Evolutionary conservation across 345 rosid genomes (phyloP).

Genomic region (Eucalyptus globulus): DNA sequence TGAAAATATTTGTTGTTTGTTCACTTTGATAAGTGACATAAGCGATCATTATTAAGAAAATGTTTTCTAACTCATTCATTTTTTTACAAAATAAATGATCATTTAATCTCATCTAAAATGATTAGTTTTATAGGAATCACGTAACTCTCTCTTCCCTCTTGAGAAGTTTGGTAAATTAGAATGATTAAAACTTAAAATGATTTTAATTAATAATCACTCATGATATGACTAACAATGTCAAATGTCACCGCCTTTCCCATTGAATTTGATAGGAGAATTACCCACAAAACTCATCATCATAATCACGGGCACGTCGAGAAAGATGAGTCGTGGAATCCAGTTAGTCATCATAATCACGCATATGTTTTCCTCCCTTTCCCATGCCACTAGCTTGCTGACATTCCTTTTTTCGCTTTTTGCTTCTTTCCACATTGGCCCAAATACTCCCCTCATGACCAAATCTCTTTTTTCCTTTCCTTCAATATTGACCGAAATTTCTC

Average conservation of each 20-base stretch:
- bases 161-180: neutral
- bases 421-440: too few relatives aligned
- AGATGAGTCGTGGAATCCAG: too few relatives aligned
- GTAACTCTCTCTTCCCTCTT: neutral
- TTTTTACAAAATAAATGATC: too few relatives aligned
- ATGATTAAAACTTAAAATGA: neutral
- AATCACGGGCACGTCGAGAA: too few relatives aligned
- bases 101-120: neutral
- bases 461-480: too few relatives aligned
- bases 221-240: neutral
- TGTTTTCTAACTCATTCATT: too few relatives aligned
- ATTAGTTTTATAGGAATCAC: neutral
- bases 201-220: neutral
- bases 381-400: too few relatives aligned
- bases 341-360: too few relatives aligned
- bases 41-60: neutral
- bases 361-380: too few relatives aligned
- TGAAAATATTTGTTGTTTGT: neutral
- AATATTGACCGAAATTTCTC: too few relatives aligned
- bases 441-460: too few relatives aligned
- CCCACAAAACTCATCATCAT: conserved; percentile 92
- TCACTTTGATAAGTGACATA: neutral
- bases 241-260: neutral
- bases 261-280: conserved; percentile 51
- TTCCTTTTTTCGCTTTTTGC: too few relatives aligned